phyloP scores from a whole-genome alignment of 768 basidiomycete species.

The Mycena polygramma region DNA sequence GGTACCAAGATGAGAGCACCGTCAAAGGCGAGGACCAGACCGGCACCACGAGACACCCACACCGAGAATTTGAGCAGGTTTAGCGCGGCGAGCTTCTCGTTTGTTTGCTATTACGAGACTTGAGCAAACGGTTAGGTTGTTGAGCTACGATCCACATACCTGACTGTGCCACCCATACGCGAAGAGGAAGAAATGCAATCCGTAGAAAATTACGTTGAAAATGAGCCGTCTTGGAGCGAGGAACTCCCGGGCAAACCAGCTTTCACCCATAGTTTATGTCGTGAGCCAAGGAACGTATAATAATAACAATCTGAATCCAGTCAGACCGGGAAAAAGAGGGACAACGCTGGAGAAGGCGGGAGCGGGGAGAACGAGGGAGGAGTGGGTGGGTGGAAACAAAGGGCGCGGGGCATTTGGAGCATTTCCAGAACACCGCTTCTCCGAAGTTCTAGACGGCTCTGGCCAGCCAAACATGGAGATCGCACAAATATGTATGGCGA shows the following conservation, averaged over 20 bases:
- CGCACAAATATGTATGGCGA: slow-evolving; percentile 11
- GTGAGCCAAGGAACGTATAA: slow-evolving; percentile 24
- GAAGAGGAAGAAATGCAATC: slow-evolving; percentile 80
- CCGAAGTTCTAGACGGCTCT: slow-evolving; percentile 31
- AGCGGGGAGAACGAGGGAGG: not conserved
- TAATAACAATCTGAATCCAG: slow-evolving; percentile 39
- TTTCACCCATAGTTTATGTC: slow-evolving; percentile 66
- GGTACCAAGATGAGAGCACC: slow-evolving; percentile 90
- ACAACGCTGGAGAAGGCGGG: not conserved
- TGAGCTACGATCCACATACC: slow-evolving; percentile 54
- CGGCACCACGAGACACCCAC: slow-evolving; percentile 93
- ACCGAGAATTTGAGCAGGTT: slow-evolving; percentile 88
- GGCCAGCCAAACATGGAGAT: slow-evolving; percentile 17
- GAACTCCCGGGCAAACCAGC: slow-evolving; percentile 82
- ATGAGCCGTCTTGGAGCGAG: slow-evolving; percentile 70
- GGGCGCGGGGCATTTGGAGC: slow-evolving; percentile 9
- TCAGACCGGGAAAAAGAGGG: slow-evolving; percentile 26
- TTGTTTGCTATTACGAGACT: slow-evolving; percentile 61
- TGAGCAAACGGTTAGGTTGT: slow-evolving; percentile 13
- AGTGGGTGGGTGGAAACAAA: not conserved
- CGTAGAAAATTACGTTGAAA: slow-evolving; percentile 87
- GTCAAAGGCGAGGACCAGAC: slow-evolving; percentile 89
- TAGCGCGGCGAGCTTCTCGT: slow-evolving; percentile 76
- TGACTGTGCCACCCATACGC: slow-evolving; percentile 90
- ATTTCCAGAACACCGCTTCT: slow-evolving; percentile 21